These are phyloP conservation scores for Phanerochaete sordida DNA, from an alignment of 768 basidiomycete species.

Conservation along the genomic window DNA sequence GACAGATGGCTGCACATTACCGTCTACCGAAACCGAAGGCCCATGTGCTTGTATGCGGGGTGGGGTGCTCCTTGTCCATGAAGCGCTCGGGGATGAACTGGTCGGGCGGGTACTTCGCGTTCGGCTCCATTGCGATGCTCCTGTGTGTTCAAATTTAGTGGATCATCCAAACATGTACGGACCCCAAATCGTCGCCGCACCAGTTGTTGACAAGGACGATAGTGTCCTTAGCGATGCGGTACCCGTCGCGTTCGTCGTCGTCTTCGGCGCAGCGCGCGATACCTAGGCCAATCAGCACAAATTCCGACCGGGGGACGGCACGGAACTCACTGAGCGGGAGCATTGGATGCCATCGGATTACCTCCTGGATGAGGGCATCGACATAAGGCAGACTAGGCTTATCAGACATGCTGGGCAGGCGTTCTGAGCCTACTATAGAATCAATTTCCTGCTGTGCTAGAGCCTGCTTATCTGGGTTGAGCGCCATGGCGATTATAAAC, in stretches of 20 bases:
- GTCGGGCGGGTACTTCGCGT: constrained; percentile 20
- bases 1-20: constrained; percentile 2
- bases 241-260: constrained; percentile 53
- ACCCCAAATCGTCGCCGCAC: constrained; percentile 13
- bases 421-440: constrained; percentile 19
- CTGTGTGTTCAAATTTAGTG: background rate
- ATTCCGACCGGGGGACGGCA: background rate
- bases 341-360: constrained; percentile 26
- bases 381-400: constrained; percentile 23
- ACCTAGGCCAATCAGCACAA: constrained; percentile 27
- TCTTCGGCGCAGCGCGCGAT: constrained; percentile 55
- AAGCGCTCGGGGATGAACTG: constrained; percentile 25
- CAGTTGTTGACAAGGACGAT: constrained; percentile 45
- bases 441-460: constrained; percentile 28
- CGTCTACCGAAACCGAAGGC: constrained; percentile 26
- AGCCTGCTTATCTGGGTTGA: constrained; percentile 22
- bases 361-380: constrained; percentile 28
- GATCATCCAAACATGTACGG: background rate
- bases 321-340: constrained; percentile 4
- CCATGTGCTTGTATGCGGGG: constrained; percentile 10
- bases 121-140: constrained; percentile 19
- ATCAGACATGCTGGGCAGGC: constrained; percentile 23
- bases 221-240: constrained; percentile 57
- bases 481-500: constrained; percentile 25
- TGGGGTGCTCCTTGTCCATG: constrained; percentile 12